phyloP scores from a whole-genome alignment of 2,329 filamentous ascomycete genomes.

The Verticillium tricorpus region DNA sequence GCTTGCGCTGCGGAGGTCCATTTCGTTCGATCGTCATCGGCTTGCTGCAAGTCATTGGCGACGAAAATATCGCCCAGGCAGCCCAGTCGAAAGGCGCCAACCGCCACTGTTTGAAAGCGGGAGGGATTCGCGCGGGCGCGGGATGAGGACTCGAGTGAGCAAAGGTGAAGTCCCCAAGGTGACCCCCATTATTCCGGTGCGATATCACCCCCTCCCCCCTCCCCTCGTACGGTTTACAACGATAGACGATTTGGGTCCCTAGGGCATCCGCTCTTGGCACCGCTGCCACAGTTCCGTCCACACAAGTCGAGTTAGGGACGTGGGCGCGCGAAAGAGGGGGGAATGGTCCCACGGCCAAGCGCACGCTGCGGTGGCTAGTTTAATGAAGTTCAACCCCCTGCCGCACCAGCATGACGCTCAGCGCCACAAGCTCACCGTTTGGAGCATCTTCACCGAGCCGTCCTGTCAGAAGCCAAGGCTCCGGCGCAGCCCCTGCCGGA shows the following conservation, averaged over 20 bases:
- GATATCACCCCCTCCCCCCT: neutral
- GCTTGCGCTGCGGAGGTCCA: neutral
- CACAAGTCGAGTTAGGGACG: neutral
- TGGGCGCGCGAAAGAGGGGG: neutral
- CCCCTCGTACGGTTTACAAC: neutral
- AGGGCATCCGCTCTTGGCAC: neutral
- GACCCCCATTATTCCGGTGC: neutral
- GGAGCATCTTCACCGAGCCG: slow-evolving; percentile 2
- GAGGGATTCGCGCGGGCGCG: neutral
- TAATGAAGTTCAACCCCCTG: slow-evolving; percentile 1
- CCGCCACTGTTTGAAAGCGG: neutral
- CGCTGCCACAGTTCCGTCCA: neutral
- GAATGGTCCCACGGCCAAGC: neutral
- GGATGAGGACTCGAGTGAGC: neutral
- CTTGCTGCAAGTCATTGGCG: neutral
- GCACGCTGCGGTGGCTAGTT: slow-evolving; percentile 1
- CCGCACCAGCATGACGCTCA: neutral
- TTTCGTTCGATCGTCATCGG: neutral
- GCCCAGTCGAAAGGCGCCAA: neutral
- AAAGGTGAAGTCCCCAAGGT: neutral
- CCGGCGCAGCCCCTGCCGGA: slow-evolving; percentile 2
- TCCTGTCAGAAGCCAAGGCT: neutral
- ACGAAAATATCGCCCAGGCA: neutral
- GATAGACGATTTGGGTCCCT: neutral
- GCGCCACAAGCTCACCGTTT: slow-evolving; percentile 4